These are phyloP conservation scores for Bretziella fagacearum DNA, from an alignment of 2,329 filamentous ascomycete genomes.

Conservation along the genomic window DNA sequence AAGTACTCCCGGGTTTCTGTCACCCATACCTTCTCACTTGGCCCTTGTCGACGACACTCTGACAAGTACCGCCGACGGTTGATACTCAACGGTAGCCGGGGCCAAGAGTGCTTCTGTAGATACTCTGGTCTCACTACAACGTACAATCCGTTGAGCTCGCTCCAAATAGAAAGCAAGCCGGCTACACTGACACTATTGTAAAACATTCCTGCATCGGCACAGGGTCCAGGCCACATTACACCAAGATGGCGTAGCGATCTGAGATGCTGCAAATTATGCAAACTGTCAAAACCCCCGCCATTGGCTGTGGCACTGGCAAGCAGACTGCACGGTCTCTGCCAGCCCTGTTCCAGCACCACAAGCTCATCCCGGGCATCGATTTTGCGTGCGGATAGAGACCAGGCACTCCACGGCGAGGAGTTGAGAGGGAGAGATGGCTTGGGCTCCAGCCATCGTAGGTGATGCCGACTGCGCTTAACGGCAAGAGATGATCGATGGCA, in stretches of 20 bases:
- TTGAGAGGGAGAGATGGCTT: background rate
- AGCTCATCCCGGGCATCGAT: conserved; percentile 5
- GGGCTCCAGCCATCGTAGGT: background rate
- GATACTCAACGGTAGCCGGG: background rate
- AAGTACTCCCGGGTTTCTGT: conserved; percentile 7
- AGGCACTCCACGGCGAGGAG: conserved; percentile 10
- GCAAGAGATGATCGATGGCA: conserved; percentile 4
- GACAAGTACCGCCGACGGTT: background rate
- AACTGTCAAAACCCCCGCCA: conserved; percentile 4
- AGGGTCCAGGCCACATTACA: conserved; percentile 11
- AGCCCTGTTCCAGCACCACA: conserved; percentile 11
- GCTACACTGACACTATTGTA: conserved; percentile 3
- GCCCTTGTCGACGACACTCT: conserved; percentile 7
- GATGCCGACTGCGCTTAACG: background rate
- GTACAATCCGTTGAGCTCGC: conserved; percentile 7
- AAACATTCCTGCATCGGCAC: conserved; percentile 6
- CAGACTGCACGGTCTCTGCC: conserved; percentile 10
- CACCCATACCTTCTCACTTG: background rate
- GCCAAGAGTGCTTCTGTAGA: background rate
- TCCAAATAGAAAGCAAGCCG: conserved; percentile 7
- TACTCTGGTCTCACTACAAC: conserved; percentile 12
- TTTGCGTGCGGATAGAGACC: conserved; percentile 5
- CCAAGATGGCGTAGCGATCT: conserved; percentile 1
- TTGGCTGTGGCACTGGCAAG: background rate
- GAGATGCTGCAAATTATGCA: conserved; percentile 6